Conservation (phyloP, 805 yeast genomes). For the Candida namnaoensis region DNA sequence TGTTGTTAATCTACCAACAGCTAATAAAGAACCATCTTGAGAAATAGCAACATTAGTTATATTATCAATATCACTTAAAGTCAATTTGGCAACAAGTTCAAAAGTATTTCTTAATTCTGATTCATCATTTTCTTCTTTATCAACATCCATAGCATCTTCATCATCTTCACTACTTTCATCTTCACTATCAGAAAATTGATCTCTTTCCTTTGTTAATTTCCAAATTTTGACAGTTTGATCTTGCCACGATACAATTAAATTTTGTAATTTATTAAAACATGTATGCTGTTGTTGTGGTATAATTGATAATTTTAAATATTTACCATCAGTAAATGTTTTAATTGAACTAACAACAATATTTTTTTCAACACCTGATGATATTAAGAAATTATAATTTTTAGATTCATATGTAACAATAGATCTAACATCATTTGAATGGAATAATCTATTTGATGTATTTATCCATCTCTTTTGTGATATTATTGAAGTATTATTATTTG, state of each 20-base stretch:
- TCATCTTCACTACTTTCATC: slow-evolving; percentile 9
- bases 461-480: slow-evolving; percentile 66
- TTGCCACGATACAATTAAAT: slow-evolving; percentile 67
- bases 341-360: slow-evolving; percentile 55
- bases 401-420: slow-evolving; percentile 65
- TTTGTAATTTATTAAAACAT: slow-evolving; percentile 33
- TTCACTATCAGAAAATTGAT: slow-evolving; percentile 9
- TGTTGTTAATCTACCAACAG: slow-evolving; percentile 61
- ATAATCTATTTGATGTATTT: slow-evolving; percentile 61
- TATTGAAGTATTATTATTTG: background rate
- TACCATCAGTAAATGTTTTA: slow-evolving; percentile 59
- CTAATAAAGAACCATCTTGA: slow-evolving; percentile 53
- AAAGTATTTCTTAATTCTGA: slow-evolving; percentile 26
- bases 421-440: slow-evolving; percentile 83
- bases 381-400: slow-evolving; percentile 55
- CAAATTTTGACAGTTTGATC: slow-evolving; percentile 79
- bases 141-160: slow-evolving; percentile 34
- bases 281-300: slow-evolving; percentile 50
- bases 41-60: slow-evolving; percentile 63
- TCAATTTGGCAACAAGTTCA: slow-evolving; percentile 56
- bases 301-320: slow-evolving; percentile 60
- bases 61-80: slow-evolving; percentile 70
- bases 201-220: slow-evolving; percentile 36
- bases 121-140: slow-evolving; percentile 3
- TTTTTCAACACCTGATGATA: slow-evolving; percentile 81